Base-by-base conservation (phyloP, 1,284 basidiomycete genomes). In the Peniophora sp. region DNA sequence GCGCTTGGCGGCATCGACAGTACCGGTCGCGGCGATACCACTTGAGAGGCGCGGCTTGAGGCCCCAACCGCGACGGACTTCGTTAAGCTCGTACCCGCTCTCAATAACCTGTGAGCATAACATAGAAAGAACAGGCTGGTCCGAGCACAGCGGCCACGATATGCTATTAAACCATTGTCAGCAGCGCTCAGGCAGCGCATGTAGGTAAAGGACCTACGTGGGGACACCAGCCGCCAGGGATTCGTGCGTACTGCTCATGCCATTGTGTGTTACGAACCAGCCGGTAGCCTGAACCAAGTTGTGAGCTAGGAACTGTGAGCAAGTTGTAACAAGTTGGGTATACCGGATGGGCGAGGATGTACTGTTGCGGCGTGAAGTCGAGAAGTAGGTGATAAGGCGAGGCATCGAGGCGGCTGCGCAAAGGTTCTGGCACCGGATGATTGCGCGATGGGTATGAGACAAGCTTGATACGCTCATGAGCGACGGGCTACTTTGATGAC, bases 261-360 rank as follows among this genome's bases (percentile, higher is more conserved):
- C 48, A 23, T 48, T 53, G 23, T 50, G 47, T 23, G 48, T 43
- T 12, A 53, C 22, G 44, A 53, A 50, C 48, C 48, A 50, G n/a
- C 49, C 52, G 32, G 47, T 35, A 2, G 52, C 27, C 27, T 32
- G 27, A 12, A 32, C 12, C 5, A 32, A 32, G 27, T 32, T 5
- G 5, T 12, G 12, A 32, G 27, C 5, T 5, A 6, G 27, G 27
- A 32, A 6, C 27, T 32, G 27, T 12, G 12, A 5, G 12, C 27
- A 12, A 32, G 12, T 5, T 5, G 12, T 32, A 32, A 12, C n/a
- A n/a, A 12, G 27, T 12, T 12, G 12, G 27, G 5, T 12, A 6
- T 32, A 32, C 53, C 5, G 35, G 22, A 47, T 49, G 53, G n/a
- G 45, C 20, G n/a, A 52, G 47, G 6, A 45, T 49, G n/a, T 35